phyloP scores from a whole-genome alignment of 179 eudicot species.

The Pouteria campechiana region DNA sequence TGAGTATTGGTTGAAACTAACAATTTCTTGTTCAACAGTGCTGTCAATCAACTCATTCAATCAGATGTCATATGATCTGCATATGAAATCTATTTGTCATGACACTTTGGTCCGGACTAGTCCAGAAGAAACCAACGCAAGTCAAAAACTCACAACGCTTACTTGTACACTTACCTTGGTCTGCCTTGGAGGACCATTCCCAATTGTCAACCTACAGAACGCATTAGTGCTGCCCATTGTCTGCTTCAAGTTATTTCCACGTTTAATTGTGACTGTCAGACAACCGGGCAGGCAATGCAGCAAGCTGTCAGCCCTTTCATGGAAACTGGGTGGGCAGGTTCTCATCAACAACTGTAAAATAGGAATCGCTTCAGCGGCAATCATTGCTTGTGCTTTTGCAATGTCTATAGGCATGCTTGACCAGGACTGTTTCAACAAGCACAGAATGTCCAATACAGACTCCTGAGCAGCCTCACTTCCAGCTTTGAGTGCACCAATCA shows the following conservation, averaged over 20 bases:
- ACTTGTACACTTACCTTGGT: constrained; percentile 41
- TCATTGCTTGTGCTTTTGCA: constrained; percentile 48
- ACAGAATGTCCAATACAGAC: constrained; percentile 41
- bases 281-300: constrained; percentile 68
- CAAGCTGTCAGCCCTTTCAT: constrained; percentile 55
- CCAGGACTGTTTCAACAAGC: constrained; percentile 61
- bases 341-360: constrained; percentile 56
- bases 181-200: constrained; percentile 56
- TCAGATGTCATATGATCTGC: too few species aligned
- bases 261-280: constrained; percentile 50
- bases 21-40: too few species aligned
- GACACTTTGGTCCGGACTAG: too few species aligned
- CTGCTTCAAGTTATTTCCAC: constrained; percentile 57
- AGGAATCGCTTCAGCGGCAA: constrained; percentile 74
- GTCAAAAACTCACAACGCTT: background rate
- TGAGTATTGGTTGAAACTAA: too few species aligned
- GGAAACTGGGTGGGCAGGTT: constrained; percentile 64
- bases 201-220: constrained; percentile 51
- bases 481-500: constrained; percentile 51
- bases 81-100: too few species aligned
- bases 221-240: constrained; percentile 58
- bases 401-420: constrained; percentile 50
- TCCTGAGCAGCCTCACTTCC: constrained; percentile 65
- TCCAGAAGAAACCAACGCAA: too few species aligned
- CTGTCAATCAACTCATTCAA: too few species aligned